phyloP scores from a whole-genome alignment of 2,329 filamentous ascomycete species.

The Microsporum ferrugineum region DNA sequence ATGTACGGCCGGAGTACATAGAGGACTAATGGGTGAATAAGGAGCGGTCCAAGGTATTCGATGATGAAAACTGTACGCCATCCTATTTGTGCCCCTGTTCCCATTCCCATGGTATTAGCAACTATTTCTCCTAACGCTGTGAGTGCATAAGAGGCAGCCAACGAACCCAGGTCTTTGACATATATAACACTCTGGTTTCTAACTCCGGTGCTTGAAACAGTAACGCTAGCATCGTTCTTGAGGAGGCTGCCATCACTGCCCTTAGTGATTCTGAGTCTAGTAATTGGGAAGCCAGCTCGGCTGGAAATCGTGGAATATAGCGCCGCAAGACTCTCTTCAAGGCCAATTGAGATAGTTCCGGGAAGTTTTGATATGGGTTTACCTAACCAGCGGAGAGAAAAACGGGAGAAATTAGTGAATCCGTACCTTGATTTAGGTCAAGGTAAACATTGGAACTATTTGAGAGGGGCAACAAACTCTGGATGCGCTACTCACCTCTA shows the following conservation, averaged over 20 bases:
- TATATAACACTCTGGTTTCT: constrained; percentile 54
- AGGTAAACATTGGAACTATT: not conserved
- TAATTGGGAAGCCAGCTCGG: constrained; percentile 43
- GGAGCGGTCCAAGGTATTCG: constrained; percentile 84
- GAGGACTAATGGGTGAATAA: constrained; percentile 69
- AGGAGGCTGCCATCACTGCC: constrained; percentile 50
- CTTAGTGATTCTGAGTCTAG: constrained; percentile 54
- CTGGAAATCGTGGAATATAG: constrained; percentile 48
- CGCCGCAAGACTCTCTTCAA: constrained; percentile 42
- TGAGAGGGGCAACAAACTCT: not conserved
- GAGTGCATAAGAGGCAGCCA: not conserved
- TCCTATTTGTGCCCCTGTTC: constrained; percentile 67
- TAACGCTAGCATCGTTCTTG: constrained; percentile 43
- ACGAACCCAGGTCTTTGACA: constrained; percentile 83
- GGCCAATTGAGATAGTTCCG: constrained; percentile 41
- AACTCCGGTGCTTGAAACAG: constrained; percentile 45
- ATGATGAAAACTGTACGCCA: constrained; percentile 93
- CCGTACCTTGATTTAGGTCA: not conserved
- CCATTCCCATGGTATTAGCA: not conserved
- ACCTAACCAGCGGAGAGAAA: constrained; percentile 32
- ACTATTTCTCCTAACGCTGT: too few relatives aligned
- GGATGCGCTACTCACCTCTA: constrained; percentile 9
- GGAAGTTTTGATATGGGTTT: constrained; percentile 53
- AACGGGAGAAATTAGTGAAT: not conserved
- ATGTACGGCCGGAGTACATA: constrained; percentile 57